Conservation (phyloP, 2,329 filamentous ascomycete genomes). For the Ophiostoma sp. region DNA sequence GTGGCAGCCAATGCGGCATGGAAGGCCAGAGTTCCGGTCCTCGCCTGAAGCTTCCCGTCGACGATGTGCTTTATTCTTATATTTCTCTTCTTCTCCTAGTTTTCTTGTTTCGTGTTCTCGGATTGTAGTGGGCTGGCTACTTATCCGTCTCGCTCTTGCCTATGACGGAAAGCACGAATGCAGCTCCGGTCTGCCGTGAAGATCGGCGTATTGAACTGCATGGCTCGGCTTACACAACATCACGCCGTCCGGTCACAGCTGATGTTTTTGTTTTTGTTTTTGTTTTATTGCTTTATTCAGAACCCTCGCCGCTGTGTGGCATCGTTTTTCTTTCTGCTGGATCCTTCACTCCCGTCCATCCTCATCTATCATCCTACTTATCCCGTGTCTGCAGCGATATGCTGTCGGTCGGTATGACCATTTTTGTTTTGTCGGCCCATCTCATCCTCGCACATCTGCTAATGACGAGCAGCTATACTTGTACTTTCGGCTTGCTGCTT, state of each 20-base stretch:
- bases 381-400: background rate
- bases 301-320: too few species aligned
- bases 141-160: background rate
- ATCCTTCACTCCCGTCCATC: background rate
- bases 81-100: background rate
- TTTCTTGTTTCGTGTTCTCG: background rate
- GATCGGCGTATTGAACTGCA: background rate
- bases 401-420: background rate
- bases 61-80: background rate
- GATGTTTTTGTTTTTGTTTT: background rate
- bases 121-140: background rate
- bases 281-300: background rate
- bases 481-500: too few species aligned
- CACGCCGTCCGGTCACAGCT: too few species aligned
- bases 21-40: background rate
- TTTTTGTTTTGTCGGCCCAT: background rate
- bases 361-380: background rate
- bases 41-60: background rate
- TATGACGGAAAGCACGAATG: background rate
- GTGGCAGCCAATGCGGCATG: background rate
- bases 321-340: background rate
- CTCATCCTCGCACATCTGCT: background rate
- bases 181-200: background rate
- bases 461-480: background rate
- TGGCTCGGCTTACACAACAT: background rate